Base-by-base conservation (phyloP, 139 green algal genomes). In the Auxenochlorella protothecoides region DNA sequence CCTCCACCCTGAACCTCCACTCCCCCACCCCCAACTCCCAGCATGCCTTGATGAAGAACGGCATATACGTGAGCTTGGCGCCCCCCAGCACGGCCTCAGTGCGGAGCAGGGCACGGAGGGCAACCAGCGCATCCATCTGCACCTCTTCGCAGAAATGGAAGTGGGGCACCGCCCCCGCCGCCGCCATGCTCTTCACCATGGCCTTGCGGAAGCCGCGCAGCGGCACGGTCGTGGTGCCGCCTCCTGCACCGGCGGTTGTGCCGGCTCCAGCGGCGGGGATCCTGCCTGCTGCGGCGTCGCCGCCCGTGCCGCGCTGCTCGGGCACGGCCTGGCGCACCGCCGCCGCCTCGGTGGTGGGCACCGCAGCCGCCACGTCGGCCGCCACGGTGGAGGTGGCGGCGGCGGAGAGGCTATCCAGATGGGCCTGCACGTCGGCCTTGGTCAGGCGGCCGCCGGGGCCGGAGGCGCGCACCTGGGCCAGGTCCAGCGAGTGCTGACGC, bases 121-220 rank as follows among this genome's bases (percentile, higher is more conserved):
- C 66, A 74, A 91, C 55, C 61, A 97, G 80, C 3, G 68, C 72
- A 53, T 87, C 81, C 73, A 95, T 69, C 66, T 74, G 65, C 6
- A 96, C 66, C 70, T 96, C 91, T 10, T 96, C 91, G 65, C 85
- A 89, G 67, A 88, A 87, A 64, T 93, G 88, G 74, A 97, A 97
- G 77, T 92, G 86, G 5, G 91, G 91, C 27, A 97, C 76, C 0
- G 66, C 53, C 2, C 72, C 78, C 1, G 83, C 82, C 0, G 84
- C 83, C 4, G 79, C 83, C 90, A 97, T 96, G 69, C 67, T 81
- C 55, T 83, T 85, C 10, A 93, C 79, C 91, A 96, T 96, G 13
- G 87, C 81, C 16, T 89, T 79, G 55, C 75, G 68, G 65, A 89
- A 93, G 3, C 88, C 88, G 14, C 77, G 79, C 53, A 88, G 68